Base-by-base conservation (phyloP, 768 basidiomycete species). In the Cystofilobasidium capitatum region DNA sequence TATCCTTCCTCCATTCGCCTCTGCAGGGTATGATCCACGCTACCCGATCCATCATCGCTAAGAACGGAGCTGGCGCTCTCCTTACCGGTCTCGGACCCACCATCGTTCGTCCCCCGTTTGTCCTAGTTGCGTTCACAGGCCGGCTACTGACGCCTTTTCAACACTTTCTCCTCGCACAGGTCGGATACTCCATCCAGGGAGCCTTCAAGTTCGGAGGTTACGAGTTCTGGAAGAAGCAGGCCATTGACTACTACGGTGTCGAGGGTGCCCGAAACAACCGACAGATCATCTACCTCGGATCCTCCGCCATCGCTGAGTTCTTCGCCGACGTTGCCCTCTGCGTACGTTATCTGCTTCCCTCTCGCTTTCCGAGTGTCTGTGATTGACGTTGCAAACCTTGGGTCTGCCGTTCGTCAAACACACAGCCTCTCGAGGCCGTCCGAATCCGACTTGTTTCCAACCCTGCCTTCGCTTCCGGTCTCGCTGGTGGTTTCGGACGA, bases 191-290 rank as follows among this genome's bases (percentile, higher is more conserved):
- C 12, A 83, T 91, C 74, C 93, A 96, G 81, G 93, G 93, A 77
- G 86, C 92, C 84, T 91, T 94, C 87, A 97, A 97, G 80, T 96
- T 90, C 78, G 93, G 93, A 81, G 88, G 93, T 73, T 79, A 96
- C 78, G 92, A 97, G 80, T 78, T 88, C 75, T 97, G 93, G 88
- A 97, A 94, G 83, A 92, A 96, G 78, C 67, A 76, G 71, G 93
- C 92, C 83, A 85, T 85, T 82, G 92, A 92, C 83, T 75, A 87
- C 71, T 86, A 90, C 70, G 92, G 92, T 72, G 70, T 79, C 62
- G 68, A 69, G 62, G 68, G 62, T 39, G 68, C 68, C 44, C 71
- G 71, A 58, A 66, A 68, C 49, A 69, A 69, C 68, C 55, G 68
- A 59, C 86, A 87, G 71, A 82, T 82, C 67, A 91, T 97, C 80